These are phyloP conservation scores for Exidia glandulosa DNA, from an alignment of 768 basidiomycete genomes.

Conservation along the genomic window DNA sequence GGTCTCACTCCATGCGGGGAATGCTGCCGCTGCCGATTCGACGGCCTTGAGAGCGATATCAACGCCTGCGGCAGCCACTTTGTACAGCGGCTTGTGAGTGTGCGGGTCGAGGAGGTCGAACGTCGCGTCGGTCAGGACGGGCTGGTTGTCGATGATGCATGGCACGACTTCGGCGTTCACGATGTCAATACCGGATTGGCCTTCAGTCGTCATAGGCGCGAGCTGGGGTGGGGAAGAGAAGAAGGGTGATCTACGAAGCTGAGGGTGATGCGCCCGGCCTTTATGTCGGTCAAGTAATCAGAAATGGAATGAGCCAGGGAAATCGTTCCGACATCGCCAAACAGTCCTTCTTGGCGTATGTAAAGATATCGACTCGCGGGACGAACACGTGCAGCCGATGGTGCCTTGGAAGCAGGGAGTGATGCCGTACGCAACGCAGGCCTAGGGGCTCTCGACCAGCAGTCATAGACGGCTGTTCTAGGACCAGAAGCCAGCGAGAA, in stretches of 20 bases:
- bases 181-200: background rate
- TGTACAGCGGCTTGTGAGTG: background rate
- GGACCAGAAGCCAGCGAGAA: no score
- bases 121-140: background rate
- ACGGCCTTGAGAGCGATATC: background rate
- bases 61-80: background rate
- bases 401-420: no score
- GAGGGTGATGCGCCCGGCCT: background rate
- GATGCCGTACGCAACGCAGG: no score
- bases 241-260: background rate
- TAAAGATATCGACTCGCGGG: no score
- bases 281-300: background rate
- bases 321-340: background rate
- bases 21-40: constrained; percentile 1
- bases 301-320: background rate
- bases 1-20: constrained; percentile 3
- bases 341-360: no score
- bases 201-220: background rate
- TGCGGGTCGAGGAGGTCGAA: constrained; percentile 2
- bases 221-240: background rate
- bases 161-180: background rate
- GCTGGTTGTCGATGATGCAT: background rate
- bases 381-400: no score
- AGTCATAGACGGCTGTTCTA: no score
- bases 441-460: no score